Evolutionary conservation across 2,329 filamentous ascomycete genomes (phyloP).

Genomic region (Neonectria ditissima): DNA sequence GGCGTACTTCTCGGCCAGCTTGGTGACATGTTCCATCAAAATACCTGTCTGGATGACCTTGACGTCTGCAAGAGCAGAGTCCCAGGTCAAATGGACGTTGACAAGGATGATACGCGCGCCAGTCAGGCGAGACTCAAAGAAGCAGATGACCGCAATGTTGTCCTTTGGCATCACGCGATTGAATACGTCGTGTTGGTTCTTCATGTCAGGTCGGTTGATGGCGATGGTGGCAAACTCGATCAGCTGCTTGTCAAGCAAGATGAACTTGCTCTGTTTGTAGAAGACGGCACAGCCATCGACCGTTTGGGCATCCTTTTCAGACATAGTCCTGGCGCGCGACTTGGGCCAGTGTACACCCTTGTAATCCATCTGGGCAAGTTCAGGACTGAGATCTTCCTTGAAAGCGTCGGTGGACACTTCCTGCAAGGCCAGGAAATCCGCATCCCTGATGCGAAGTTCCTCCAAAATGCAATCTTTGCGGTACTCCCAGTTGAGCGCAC

Average conservation of each 20-base stretch:
- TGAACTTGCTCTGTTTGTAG: conserved; percentile 95
- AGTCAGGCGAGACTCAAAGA: conserved; percentile 91
- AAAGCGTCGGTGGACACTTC: conserved; percentile 94
- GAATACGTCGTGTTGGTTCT: conserved; percentile 96
- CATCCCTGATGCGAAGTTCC: conserved; percentile 81
- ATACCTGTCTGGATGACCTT: conserved; percentile 97
- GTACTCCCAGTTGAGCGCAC: conserved; percentile 87
- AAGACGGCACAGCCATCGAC: conserved; percentile 98
- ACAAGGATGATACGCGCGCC: conserved; percentile 93
- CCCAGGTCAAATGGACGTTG: conserved; percentile 96
- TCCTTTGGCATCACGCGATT: conserved; percentile 99
- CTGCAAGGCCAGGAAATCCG: conserved; percentile 93
- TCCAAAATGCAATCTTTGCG: conserved; percentile 84
- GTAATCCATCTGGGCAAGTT: conserved; percentile 88
- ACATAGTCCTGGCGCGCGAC: conserved; percentile 90
- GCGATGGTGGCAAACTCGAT: conserved; percentile 93
- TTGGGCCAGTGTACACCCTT: conserved; percentile 95
- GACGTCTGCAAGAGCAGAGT: conserved; percentile 89
- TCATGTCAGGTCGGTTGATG: conserved; percentile 96
- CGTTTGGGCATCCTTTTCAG: conserved; percentile 85
- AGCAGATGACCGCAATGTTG: conserved; percentile 92
- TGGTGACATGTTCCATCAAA: conserved; percentile 90
- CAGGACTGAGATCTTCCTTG: conserved; percentile 89
- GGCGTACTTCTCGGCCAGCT: conserved; percentile 86
- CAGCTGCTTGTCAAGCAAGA: conserved; percentile 92